These are phyloP conservation scores for Saccharum officinarum DNA, from an alignment of 176 grass and related monocot species.

Conservation along the genomic window DNA sequence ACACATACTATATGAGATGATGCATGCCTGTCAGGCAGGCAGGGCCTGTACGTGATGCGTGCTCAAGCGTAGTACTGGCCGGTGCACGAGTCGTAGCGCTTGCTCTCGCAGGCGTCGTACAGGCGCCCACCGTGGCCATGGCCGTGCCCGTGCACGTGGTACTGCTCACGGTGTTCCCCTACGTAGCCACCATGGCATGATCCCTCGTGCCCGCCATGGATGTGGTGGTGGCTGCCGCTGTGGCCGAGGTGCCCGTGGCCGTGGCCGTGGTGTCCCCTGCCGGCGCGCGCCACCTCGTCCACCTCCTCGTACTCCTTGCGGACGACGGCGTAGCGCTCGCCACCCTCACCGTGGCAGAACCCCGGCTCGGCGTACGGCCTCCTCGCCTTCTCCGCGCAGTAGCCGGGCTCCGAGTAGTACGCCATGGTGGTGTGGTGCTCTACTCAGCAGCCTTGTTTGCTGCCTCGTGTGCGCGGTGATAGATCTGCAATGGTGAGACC, in stretches of 20 bases:
- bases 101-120: conserved; percentile 20
- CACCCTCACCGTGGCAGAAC: conserved; percentile 13
- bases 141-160: not conserved
- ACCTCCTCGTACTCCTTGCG: conserved; percentile 41
- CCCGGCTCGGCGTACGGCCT: conserved; percentile 26
- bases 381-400: conserved; percentile 38
- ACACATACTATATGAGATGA: not conserved
- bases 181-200: not conserved
- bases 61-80: conserved; percentile 16
- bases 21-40: not conserved
- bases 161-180: not conserved
- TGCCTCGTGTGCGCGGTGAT: too few species aligned
- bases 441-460: not conserved
- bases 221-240: conserved; percentile 4
- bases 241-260: not conserved
- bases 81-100: conserved; percentile 10
- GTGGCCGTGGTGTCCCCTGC: not conserved
- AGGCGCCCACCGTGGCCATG: not conserved
- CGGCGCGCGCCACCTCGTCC: conserved; percentile 36
- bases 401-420: conserved; percentile 35
- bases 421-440: not conserved
- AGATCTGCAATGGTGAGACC: too few species aligned
- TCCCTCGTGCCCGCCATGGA: not conserved
- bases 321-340: conserved; percentile 34
- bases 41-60: too few species aligned